A percentile compares a stretch with the other conserved stretches of the same genome.
Evolutionary conservation across 176 grass and related monocot species (phyloP).

Genomic region (Avena insularis): DNA sequence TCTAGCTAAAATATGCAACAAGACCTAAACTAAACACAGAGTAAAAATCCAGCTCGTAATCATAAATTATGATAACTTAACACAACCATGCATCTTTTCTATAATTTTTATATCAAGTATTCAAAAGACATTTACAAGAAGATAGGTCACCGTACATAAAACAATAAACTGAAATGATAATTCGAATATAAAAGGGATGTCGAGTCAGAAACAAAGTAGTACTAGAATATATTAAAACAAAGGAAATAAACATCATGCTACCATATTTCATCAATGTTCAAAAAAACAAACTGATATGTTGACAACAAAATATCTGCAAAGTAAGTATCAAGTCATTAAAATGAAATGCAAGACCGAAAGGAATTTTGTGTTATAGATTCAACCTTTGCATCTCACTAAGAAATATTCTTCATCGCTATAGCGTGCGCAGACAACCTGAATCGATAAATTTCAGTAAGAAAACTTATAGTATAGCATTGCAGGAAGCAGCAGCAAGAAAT

Average conservation of each 20-base stretch:
- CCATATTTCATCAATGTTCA: not conserved
- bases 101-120: not conserved
- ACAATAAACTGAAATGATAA: not conserved
- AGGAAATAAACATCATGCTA: not conserved
- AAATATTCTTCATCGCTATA: constrained; percentile 92
- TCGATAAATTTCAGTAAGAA: constrained; percentile 35
- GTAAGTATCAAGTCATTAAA: constrained; percentile 22
- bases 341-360: constrained; percentile 7
- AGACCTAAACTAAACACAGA: not conserved
- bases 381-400: constrained; percentile 91
- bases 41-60: not conserved
- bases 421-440: constrained; percentile 84
- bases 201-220: not conserved
- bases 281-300: not conserved
- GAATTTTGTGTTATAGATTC: constrained; percentile 18
- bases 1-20: not conserved
- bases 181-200: not conserved
- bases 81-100: not conserved
- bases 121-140: not conserved
- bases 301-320: constrained; percentile 26
- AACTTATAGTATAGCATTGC: constrained; percentile 36
- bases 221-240: not conserved
- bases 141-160: not conserved
- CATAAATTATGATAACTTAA: constrained; percentile 6
- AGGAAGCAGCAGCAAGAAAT: constrained; percentile 20